These are phyloP conservation scores for Leptographium radiaticola DNA, from an alignment of 2,329 filamentous ascomycete species.

Conservation along the genomic window DNA sequence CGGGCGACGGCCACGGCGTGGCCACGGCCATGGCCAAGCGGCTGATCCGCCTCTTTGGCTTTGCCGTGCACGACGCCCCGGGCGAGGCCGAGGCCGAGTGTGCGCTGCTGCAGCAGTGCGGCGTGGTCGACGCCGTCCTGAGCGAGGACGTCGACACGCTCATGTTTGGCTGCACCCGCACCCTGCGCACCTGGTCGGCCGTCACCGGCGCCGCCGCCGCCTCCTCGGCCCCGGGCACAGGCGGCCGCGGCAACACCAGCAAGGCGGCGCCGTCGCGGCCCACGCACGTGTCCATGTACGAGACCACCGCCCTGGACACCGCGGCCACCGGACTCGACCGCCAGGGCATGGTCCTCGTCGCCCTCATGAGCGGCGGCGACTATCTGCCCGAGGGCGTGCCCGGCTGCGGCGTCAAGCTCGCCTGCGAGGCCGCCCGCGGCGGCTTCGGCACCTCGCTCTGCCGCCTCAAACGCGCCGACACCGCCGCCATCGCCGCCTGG, in stretches of 20 bases:
- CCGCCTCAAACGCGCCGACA: constrained; percentile 45
- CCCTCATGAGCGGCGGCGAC: constrained; percentile 89
- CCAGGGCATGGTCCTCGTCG: constrained; percentile 86
- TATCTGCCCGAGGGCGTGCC: constrained; percentile 82
- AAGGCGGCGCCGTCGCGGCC: constrained; percentile 69
- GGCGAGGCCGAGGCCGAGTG: constrained; percentile 97
- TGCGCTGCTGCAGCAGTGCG: constrained; percentile 66
- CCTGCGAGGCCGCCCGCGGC: constrained; percentile 78
- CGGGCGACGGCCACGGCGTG: constrained; percentile 53
- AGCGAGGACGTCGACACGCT: constrained; percentile 95
- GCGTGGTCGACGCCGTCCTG: constrained; percentile 82
- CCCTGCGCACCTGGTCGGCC: constrained; percentile 71
- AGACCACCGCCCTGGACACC: constrained; percentile 37
- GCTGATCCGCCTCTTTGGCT: constrained; percentile 73
- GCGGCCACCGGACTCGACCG: constrained; percentile 50
- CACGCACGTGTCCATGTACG: constrained; percentile 78
- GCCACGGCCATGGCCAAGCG: constrained; percentile 69
- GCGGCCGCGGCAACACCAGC: constrained; percentile 16
- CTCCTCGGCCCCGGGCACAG: too few species aligned
- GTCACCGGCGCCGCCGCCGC: constrained; percentile 14
- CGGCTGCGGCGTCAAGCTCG: constrained; percentile 75
- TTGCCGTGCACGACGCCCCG: constrained; percentile 72
- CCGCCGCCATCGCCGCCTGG: constrained; percentile 52
- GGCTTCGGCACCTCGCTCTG: constrained; percentile 74
- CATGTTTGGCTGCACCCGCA: constrained; percentile 84